Percentiles rank a stretch among this genome's conserved stretches.
Conservation (phyloP, 2,329 filamentous ascomycete genomes). For the Dactylellina parvicollis region DNA sequence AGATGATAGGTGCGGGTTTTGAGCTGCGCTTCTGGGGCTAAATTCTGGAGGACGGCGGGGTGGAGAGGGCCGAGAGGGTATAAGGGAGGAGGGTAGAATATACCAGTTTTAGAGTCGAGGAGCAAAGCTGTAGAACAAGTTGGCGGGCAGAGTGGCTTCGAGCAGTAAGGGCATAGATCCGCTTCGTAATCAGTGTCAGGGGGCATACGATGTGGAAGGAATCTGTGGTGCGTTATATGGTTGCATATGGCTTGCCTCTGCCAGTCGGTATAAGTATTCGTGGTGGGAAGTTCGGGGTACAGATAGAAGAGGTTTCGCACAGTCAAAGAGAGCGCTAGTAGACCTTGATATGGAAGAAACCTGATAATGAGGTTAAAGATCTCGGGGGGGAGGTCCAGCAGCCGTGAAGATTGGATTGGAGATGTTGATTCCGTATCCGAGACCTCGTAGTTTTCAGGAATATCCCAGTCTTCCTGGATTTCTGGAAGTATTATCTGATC, state of each 20-base stretch:
- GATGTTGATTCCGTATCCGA: neutral
- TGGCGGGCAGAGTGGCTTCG: conserved; percentile 9
- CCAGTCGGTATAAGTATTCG: neutral
- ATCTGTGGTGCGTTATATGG: neutral
- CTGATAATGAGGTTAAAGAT: conserved; percentile 1
- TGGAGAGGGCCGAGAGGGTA: conserved; percentile 16
- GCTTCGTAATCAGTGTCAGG: neutral
- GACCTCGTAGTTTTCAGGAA: neutral
- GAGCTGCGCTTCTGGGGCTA: conserved; percentile 1
- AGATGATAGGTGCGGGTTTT: neutral
- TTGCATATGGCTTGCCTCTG: conserved; percentile 4
- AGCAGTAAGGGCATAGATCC: conserved; percentile 17
- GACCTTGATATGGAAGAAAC: conserved; percentile 2
- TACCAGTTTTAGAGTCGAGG: conserved; percentile 25
- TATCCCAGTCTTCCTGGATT: neutral
- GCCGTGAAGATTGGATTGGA: neutral
- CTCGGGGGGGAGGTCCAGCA: conserved; percentile 9
- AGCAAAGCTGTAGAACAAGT: conserved; percentile 21
- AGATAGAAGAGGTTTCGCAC: conserved; percentile 5
- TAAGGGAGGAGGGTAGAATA: conserved; percentile 25
- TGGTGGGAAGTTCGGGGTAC: conserved; percentile 2
- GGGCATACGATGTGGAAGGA: neutral
- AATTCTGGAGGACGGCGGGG: neutral
- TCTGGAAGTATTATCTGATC: neutral
- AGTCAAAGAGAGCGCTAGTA: neutral